A percentile compares a stretch with the other conserved stretches of the same genome.
These are phyloP conservation scores for Flaveria floridana DNA, from an alignment of 140 eudicot genomes.

Conservation along the genomic window DNA sequence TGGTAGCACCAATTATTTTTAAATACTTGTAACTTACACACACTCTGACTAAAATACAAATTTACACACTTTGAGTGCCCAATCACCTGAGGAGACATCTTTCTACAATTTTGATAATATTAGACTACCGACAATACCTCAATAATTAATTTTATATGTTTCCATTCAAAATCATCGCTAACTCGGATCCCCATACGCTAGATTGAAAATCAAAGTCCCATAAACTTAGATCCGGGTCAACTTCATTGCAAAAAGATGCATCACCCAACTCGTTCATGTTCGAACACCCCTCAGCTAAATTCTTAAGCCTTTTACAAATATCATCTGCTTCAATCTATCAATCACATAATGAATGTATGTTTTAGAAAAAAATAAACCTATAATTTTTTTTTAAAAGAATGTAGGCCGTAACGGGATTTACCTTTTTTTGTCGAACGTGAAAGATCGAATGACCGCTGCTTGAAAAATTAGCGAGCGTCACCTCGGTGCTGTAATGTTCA, in stretches of 20 bases:
- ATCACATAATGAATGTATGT: background rate
- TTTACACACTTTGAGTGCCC: too few species aligned
- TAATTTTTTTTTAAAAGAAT: background rate
- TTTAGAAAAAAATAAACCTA: background rate
- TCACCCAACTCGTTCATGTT: slow-evolving; percentile 8
- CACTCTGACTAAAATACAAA: too few species aligned
- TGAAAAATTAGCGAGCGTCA: slow-evolving; percentile 43
- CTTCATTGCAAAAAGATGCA: slow-evolving; percentile 22
- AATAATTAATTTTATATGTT: background rate
- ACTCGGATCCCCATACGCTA: slow-evolving; percentile 29
- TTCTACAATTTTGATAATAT: too few species aligned
- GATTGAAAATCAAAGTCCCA: slow-evolving; percentile 38
- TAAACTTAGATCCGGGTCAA: slow-evolving; percentile 15
- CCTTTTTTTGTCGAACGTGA: slow-evolving; percentile 43
- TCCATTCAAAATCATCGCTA: background rate
- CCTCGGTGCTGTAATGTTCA: slow-evolving; percentile 41
- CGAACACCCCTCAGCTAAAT: slow-evolving; percentile 26
- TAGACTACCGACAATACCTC: too few species aligned
- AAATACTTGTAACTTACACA: too few species aligned
- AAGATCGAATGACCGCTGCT: slow-evolving; percentile 41
- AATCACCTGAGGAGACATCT: too few species aligned
- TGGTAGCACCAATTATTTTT: too few species aligned
- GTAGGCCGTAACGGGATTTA: background rate
- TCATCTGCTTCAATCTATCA: slow-evolving; percentile 39
- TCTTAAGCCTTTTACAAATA: slow-evolving; percentile 30